Base-by-base conservation (phyloP, 2,329 filamentous ascomycete genomes). In the Neurospora sp. region DNA sequence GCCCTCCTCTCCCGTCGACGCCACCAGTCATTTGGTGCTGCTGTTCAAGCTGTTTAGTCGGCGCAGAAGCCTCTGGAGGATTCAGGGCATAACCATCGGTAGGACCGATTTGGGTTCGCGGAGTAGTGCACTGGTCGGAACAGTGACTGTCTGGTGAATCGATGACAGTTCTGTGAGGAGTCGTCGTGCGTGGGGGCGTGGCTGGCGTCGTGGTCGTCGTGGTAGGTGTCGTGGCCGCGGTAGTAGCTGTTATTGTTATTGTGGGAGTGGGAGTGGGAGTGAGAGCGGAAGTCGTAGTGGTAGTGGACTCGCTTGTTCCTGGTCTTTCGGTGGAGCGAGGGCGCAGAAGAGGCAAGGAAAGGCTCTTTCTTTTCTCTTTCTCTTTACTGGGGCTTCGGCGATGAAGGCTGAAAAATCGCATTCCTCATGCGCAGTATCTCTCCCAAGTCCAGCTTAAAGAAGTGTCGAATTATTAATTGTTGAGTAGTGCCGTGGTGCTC, bases 11-110 rank as follows among this genome's bases (percentile, higher is more conserved):
- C 40, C 69, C 68, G 46, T 67, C 69, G 57, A 67, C 33, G 57
- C 69, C 72, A 40, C 68, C 67, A 65, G 74, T 71, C 74, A 76
- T 75, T 73, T 74, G 72, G 71, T 72, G 23, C 52, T 62, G 52
- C 15, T 62, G 52, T 33, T 62, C 52, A 36, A 62, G 52, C 52
- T 62, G 52, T 62, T 62, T 8, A 62, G 52, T 36, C 12, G 52
- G 52, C 52, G 28, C 52, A 62, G 52, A n/a, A 62, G 52, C 52
- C 52, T 62, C 52, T 62, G 28, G 28, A 66, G 57, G 39, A 46
- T 68, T 69, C 71, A 71, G 66, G 70, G 66, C 72, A 74, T 73
- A 69, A 71, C 73, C 69, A 68, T 62, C 52, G 52, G 52, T 62
- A 62, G 52, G 28, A 62, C 28, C 52, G 52, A 33, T 62, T 8